Base-by-base conservation (phyloP, 2,329 filamentous ascomycete species). In the Neophaeococcomyces aloes region DNA sequence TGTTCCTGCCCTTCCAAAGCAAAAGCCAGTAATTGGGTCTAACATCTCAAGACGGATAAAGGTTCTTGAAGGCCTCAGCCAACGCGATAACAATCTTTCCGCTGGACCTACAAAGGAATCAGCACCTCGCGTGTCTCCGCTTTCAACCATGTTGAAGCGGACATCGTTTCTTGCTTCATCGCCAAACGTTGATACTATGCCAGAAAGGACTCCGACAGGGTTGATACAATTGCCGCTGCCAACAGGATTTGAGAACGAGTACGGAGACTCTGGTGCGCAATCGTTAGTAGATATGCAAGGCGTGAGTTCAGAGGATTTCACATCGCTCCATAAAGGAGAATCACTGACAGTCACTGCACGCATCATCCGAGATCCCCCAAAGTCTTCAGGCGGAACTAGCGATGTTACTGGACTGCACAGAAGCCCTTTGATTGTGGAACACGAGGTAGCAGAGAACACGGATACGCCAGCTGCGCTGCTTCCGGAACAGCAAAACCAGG, bases 1-100 rank as follows among this genome's bases (percentile, higher is more conserved):
- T 21, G 58, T 58, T 29, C 62, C 64, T n/a, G 63, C 74, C 11
- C 71, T 72, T 40, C 58, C 81, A 38, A 67, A 72, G 36, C 86
- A 84, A 60, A 93, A 88, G 60, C 73, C 81, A 52, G 91, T 85
- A 56, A 76, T 96, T 18, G 88, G 86, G 6, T 87, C 84, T 7
- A 87, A 86, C 53, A 95, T 98, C 48, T 93, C 89, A 2, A 86
- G 89, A 61, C 81, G 91, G 32, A 96, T 96, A 61, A 93, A 94
- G 63, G 87, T 88, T 5, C 70, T 98, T 42, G 85, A 94, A 59
- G 88, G 86, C 61, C 73, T 91, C 44, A 71, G 71, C 3, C 69
- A 52, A 73, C 80, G 47, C 64, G 71, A 58, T 11, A 56, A 49
- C 43, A 38, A 42, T 8, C 14, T 30, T 11, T 5, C 17, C 39